Conservation (phyloP, 2,329 filamentous ascomycete genomes). For the Xylaria sp. region DNA sequence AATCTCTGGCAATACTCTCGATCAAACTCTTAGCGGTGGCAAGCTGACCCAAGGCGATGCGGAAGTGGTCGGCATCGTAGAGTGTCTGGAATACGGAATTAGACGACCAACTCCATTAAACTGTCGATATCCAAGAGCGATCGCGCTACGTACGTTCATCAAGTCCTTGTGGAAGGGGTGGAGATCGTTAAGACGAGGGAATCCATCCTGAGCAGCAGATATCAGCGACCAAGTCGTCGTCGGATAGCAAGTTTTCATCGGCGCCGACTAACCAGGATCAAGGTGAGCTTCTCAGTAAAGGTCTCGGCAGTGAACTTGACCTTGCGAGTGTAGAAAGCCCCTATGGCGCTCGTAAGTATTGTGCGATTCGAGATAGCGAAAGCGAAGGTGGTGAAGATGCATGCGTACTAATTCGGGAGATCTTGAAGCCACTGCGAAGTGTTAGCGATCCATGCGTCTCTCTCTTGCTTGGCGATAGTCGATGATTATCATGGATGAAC, state of each 20-base stretch:
- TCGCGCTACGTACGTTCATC: constrained; percentile 41
- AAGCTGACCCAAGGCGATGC: constrained; percentile 91
- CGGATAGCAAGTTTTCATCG: not conserved
- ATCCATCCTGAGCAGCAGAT: constrained; percentile 52
- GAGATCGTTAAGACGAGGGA: constrained; percentile 88
- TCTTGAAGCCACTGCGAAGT: constrained; percentile 73
- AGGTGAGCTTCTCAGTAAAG: constrained; percentile 79
- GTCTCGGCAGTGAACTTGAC: constrained; percentile 98
- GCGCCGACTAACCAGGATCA: constrained; percentile 16
- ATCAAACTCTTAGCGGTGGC: constrained; percentile 95
- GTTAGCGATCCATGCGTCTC: constrained; percentile 1
- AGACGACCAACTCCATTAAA: not conserved
- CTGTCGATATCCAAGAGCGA: not conserved
- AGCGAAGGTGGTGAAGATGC: not conserved
- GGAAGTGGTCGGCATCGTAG: constrained; percentile 97
- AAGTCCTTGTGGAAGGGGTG: constrained; percentile 86
- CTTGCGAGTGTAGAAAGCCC: constrained; percentile 91
- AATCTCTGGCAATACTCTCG: constrained; percentile 92
- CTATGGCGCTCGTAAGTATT: constrained; percentile 8
- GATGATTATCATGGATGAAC: not conserved
- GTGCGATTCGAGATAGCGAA: not conserved
- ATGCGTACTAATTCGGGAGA: constrained; percentile 65
- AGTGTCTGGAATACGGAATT: constrained; percentile 60
- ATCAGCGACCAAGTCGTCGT: not conserved
- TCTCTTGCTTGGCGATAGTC: not conserved